Evolutionary conservation across 139 green algal genomes (phyloP).

Genomic region (Spirogloea muscicola): DNA sequence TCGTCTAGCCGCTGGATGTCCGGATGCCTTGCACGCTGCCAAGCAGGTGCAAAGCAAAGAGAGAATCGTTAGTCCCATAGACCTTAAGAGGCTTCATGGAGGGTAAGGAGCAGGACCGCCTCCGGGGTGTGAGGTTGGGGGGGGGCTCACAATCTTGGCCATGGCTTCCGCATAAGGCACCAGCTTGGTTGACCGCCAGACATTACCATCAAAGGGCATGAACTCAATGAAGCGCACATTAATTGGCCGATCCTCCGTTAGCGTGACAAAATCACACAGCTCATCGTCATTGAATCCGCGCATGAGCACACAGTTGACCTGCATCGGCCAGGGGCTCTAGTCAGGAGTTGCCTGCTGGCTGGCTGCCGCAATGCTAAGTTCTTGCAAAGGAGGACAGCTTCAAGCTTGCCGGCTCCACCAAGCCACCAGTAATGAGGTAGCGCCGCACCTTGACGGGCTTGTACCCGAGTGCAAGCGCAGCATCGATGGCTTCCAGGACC

Average conservation of each 20-base stretch:
- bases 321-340: conserved; percentile 5
- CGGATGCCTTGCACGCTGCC: conserved; percentile 10
- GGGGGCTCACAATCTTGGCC: conserved; percentile 12
- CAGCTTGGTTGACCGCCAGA: conserved; percentile 82
- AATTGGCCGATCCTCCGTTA: conserved; percentile 74
- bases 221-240: conserved; percentile 99
- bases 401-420: too few relatives aligned
- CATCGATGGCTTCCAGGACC: conserved; percentile 75
- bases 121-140: neutral
- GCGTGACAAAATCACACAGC: conserved; percentile 85
- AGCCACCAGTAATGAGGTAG: too few relatives aligned
- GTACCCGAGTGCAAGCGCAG: conserved; percentile 72
- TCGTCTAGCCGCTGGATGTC: conserved; percentile 22
- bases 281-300: conserved; percentile 96
- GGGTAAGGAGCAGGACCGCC: neutral
- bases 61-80: too few relatives aligned
- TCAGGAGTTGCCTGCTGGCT: too few relatives aligned
- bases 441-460: conserved; percentile 77
- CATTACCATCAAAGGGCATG: conserved; percentile 99
- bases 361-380: too few relatives aligned
- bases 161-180: conserved; percentile 79
- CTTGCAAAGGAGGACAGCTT: too few relatives aligned
- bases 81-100: neutral
- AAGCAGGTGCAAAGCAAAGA: neutral
- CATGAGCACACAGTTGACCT: conserved; percentile 98